Conservation (phyloP, 345 rosid genomes). For the Clausena lansium region DNA sequence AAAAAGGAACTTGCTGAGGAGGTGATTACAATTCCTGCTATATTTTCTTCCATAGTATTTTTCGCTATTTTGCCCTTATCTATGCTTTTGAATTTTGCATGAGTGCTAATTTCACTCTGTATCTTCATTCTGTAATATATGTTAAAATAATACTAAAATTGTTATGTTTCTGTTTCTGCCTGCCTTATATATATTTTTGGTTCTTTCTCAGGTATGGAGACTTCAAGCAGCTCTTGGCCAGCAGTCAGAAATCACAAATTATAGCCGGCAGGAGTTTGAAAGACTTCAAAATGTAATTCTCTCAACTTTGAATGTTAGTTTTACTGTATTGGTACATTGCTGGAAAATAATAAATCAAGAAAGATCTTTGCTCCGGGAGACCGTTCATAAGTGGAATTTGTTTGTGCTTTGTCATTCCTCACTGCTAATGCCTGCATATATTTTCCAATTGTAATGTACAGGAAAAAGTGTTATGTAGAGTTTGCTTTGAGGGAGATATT, state of each 20-base stretch:
- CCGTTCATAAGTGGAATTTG: neutral
- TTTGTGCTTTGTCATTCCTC: neutral
- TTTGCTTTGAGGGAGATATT: conserved; percentile 91
- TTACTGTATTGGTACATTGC: neutral
- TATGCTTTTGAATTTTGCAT: neutral
- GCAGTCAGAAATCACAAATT: conserved; percentile 86
- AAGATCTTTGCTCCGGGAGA: neutral
- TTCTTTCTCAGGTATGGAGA: conserved; percentile 74
- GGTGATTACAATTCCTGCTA: conserved; percentile 37
- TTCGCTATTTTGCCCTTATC: neutral
- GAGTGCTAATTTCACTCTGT: neutral
- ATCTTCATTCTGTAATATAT: neutral
- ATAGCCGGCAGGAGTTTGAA: conserved; percentile 88
- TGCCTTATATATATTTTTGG: neutral
- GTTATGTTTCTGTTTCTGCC: neutral
- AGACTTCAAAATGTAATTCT: conserved; percentile 82
- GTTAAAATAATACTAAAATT: neutral
- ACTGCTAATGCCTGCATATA: neutral
- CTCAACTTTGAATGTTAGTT: conserved; percentile 1
- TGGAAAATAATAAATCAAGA: neutral
- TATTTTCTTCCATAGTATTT: conserved; percentile 5
- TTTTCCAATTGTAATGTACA: conserved; percentile 27
- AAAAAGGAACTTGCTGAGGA: conserved; percentile 93
- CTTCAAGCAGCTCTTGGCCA: conserved; percentile 98
- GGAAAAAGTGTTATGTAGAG: conserved; percentile 94